Conservation (phyloP, 2,329 filamentous ascomycete species). For the Colletotrichum chrysophilum region DNA sequence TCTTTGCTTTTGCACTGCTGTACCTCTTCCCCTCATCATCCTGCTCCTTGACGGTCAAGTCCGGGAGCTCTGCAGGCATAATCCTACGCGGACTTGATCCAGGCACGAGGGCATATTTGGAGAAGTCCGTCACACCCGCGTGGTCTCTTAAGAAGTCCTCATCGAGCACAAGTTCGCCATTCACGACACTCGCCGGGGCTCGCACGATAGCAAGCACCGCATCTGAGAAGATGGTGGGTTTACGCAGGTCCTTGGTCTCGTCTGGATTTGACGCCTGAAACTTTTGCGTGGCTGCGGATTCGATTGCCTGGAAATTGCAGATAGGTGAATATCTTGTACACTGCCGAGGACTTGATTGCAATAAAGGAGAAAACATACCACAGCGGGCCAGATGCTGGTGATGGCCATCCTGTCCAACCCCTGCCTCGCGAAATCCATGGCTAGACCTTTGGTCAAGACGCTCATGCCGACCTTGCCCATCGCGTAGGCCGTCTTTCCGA, state of each 20-base stretch:
- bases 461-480: constrained; percentile 82
- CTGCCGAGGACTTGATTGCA: background rate
- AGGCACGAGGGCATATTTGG: constrained; percentile 71
- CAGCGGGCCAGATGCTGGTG: constrained; percentile 83
- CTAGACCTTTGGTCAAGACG: constrained; percentile 79
- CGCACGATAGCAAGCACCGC: constrained; percentile 76
- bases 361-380: constrained; percentile 48
- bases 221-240: constrained; percentile 78
- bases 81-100: constrained; percentile 73
- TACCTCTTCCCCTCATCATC: constrained; percentile 77
- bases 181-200: constrained; percentile 65
- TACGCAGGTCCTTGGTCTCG: constrained; percentile 65
- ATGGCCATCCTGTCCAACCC: constrained; percentile 73
- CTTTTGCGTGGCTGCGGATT: constrained; percentile 74
- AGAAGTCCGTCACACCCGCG: constrained; percentile 72
- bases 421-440: constrained; percentile 79
- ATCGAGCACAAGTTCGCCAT: constrained; percentile 75
- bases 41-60: constrained; percentile 77
- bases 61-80: constrained; percentile 75
- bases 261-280: constrained; percentile 49
- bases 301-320: constrained; percentile 55
- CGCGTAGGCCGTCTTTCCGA: constrained; percentile 86
- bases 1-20: constrained; percentile 61
- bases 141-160: constrained; percentile 79
- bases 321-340: background rate